Evolutionary conservation across 2,329 filamentous ascomycete species (phyloP).

Genomic region (Lecanicillium sp.): DNA sequence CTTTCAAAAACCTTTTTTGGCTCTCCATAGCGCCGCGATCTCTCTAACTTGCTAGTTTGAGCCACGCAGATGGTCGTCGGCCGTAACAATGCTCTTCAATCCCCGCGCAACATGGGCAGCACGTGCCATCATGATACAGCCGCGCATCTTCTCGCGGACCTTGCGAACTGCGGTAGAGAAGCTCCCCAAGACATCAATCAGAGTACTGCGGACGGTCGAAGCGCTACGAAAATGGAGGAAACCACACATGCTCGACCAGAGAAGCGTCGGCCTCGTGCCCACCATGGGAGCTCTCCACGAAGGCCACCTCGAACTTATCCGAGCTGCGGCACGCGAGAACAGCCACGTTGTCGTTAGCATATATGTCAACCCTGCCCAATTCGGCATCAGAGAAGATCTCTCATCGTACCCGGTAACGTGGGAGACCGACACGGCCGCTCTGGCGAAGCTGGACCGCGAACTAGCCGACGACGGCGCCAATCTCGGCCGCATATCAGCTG

Average conservation of each 20-base stretch:
- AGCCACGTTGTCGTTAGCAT: constrained; percentile 83
- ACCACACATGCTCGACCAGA: constrained; percentile 55
- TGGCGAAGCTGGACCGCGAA: constrained; percentile 62
- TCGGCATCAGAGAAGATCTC: constrained; percentile 82
- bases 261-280: constrained; percentile 78
- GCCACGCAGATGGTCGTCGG: too few relatives aligned
- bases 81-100: background rate
- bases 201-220: constrained; percentile 68
- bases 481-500: constrained; percentile 63
- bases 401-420: constrained; percentile 85
- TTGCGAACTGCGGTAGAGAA: constrained; percentile 27
- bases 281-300: constrained; percentile 97
- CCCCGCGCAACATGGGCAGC: constrained; percentile 2
- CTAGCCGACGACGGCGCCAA: constrained; percentile 53
- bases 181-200: constrained; percentile 51
- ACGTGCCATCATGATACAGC: constrained; percentile 1
- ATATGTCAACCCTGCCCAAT: constrained; percentile 96
- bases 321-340: constrained; percentile 74
- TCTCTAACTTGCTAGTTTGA: background rate
- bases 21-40: background rate
- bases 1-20: background rate
- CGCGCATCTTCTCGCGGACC: constrained; percentile 12
- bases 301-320: constrained; percentile 80
- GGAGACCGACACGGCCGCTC: constrained; percentile 61
- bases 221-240: constrained; percentile 62